Evolutionary conservation across 371 early-diverging fungal species (phyloP).

Genomic region (Homolaphlyctis polyrhiza): DNA sequence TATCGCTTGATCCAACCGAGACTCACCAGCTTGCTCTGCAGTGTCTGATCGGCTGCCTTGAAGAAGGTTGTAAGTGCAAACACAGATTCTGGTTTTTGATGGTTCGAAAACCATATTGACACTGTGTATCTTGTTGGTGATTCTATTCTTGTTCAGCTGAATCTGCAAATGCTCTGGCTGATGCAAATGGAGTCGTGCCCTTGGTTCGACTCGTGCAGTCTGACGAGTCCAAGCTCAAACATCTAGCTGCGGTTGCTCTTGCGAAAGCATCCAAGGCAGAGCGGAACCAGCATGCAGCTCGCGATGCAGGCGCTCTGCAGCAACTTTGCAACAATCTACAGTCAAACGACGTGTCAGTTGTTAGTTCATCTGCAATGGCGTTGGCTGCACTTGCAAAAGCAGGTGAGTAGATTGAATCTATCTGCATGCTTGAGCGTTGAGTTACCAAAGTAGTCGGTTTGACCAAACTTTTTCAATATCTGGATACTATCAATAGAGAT

Average conservation of each 20-base stretch:
- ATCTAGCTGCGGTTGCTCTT: conserved; percentile 25
- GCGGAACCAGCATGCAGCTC: conserved; percentile 27
- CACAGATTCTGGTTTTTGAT: conserved; percentile 4
- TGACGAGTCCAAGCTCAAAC: conserved; percentile 32
- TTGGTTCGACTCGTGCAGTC: conserved; percentile 23
- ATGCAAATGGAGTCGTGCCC: conserved; percentile 26
- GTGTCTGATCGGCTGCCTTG: conserved; percentile 38
- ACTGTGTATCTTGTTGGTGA: too few relatives aligned
- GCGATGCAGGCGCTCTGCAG: conserved; percentile 36
- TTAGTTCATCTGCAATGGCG: conserved; percentile 32
- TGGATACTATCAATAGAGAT: conserved; percentile 15
- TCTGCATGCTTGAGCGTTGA: not conserved
- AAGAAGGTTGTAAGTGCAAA: conserved; percentile 36
- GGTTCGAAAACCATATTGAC: too few relatives aligned
- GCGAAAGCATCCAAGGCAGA: conserved; percentile 19
- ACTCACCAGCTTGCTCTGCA: conserved; percentile 33
- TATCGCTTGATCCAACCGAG: conserved; percentile 29
- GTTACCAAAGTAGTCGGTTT: not conserved
- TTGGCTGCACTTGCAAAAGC: conserved; percentile 31
- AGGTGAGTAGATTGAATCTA: conserved; percentile 16
- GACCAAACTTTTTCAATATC: not conserved
- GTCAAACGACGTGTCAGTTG: conserved; percentile 19
- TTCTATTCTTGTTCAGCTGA: conserved; percentile 29
- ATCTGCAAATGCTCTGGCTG: conserved; percentile 23
- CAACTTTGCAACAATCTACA: conserved; percentile 20